A percentile compares a stretch with the other conserved stretches of the same genome.
Conservation (phyloP, 1,139 yeast genomes). For the Suhomyces choctaworum region DNA sequence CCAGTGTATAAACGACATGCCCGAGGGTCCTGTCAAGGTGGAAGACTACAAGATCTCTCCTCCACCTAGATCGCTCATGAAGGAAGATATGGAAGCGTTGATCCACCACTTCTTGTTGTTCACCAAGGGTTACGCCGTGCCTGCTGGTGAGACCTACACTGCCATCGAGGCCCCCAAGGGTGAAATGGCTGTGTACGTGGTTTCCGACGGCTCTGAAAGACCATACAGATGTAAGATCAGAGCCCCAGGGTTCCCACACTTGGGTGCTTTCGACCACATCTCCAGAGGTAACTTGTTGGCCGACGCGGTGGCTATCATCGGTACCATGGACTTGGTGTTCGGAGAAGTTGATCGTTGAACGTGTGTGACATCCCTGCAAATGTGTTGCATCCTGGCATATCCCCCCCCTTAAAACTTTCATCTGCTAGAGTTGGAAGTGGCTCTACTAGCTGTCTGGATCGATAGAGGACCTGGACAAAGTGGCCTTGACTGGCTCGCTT, state of each 20-base stretch:
- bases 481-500: too few relatives aligned
- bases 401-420: neutral
- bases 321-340: slow-evolving; percentile 93
- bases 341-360: slow-evolving; percentile 87
- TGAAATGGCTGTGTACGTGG: slow-evolving; percentile 90
- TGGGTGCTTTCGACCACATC: slow-evolving; percentile 85
- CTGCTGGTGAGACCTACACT: slow-evolving; percentile 88
- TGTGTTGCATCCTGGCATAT: slow-evolving; percentile 2
- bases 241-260: slow-evolving; percentile 90
- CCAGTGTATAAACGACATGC: slow-evolving; percentile 90
- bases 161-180: slow-evolving; percentile 96
- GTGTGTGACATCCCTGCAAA: neutral
- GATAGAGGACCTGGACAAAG: too few relatives aligned
- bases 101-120: slow-evolving; percentile 86
- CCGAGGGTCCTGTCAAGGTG: slow-evolving; percentile 89
- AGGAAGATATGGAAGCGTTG: slow-evolving; percentile 90
- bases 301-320: slow-evolving; percentile 91
- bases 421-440: too few relatives aligned
- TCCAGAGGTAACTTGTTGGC: slow-evolving; percentile 86
- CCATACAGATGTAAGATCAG: slow-evolving; percentile 92
- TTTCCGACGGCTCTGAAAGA: slow-evolving; percentile 86
- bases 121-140: slow-evolving; percentile 88
- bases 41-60: slow-evolving; percentile 86
- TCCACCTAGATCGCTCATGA: slow-evolving; percentile 81
- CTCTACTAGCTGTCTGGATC: too few relatives aligned